Percentiles rank a stretch among this genome's conserved stretches.
Evolutionary conservation across 495 filamentous ascomycete species (phyloP).

Genomic region (Tricharina praecox): DNA sequence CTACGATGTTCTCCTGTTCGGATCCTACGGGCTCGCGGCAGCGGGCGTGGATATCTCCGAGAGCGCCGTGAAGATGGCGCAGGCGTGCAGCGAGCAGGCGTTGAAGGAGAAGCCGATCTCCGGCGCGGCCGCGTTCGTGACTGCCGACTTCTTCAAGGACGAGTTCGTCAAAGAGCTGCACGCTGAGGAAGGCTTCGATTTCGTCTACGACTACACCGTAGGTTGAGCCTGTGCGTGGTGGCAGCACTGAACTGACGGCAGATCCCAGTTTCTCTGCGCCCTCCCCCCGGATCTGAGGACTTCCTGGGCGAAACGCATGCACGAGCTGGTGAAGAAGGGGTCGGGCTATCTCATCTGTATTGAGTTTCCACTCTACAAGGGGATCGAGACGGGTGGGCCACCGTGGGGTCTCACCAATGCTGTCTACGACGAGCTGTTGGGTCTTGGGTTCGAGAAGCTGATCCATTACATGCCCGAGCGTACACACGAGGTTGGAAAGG

Average conservation of each 20-base stretch:
- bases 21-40: conserved; percentile 27
- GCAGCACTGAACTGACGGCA: not conserved
- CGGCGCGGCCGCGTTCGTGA: conserved; percentile 12
- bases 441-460: conserved; percentile 37
- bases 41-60: conserved; percentile 28
- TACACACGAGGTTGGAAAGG: conserved; percentile 49
- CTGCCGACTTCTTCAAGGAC: conserved; percentile 45
- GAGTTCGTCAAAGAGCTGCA: conserved; percentile 37
- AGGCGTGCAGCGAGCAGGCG: conserved; percentile 13
- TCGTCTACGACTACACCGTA: conserved; percentile 78
- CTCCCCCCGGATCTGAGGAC: conserved; percentile 46
- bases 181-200: conserved; percentile 43
- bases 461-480: conserved; percentile 48
- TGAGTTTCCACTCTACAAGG: conserved; percentile 63
- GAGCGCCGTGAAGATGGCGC: conserved; percentile 21
- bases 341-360: conserved; percentile 55
- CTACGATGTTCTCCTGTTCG: conserved; percentile 29
- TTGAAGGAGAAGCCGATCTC: conserved; percentile 9
- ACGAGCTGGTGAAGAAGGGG: conserved; percentile 42
- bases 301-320: conserved; percentile 51
- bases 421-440: conserved; percentile 43
- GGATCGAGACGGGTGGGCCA: conserved; percentile 44
- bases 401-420: conserved; percentile 47
- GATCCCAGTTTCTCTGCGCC: conserved; percentile 59
- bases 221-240: conserved; percentile 16